Evolutionary conservation across 805 yeast genomes (phyloP).

Genomic region (Tetrapisispora iriomotensis): DNA sequence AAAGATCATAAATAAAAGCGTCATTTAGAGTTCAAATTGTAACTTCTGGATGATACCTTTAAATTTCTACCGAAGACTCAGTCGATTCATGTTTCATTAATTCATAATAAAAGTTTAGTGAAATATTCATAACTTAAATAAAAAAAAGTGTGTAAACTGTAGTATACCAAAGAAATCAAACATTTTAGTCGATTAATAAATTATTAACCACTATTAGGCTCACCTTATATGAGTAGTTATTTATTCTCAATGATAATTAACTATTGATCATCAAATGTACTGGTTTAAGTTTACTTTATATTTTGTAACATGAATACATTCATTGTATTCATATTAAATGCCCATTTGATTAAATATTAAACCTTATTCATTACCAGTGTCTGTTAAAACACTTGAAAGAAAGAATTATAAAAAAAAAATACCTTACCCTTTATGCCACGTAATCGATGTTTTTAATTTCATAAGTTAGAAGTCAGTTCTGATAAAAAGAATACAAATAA

Average conservation of each 20-base stretch:
- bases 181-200: conserved; percentile 23
- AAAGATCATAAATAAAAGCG: too few relatives aligned
- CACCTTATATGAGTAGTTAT: conserved; percentile 25
- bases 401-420: conserved; percentile 4
- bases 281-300: conserved; percentile 1
- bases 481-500: background rate
- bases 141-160: conserved; percentile 1
- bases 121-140: background rate
- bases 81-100: too few relatives aligned
- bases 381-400: conserved; percentile 3
- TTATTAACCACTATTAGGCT: conserved; percentile 24
- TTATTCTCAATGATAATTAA: background rate
- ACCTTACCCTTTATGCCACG: conserved; percentile 6
- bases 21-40: too few relatives aligned
- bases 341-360: conserved; percentile 7
- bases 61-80: too few relatives aligned
- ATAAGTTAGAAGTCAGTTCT: too few relatives aligned
- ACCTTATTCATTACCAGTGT: conserved; percentile 6
- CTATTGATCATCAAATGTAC: conserved; percentile 26
- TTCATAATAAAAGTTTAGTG: too few relatives aligned
- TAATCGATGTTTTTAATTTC: conserved; percentile 3
- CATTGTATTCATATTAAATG: background rate
- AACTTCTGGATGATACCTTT: too few relatives aligned
- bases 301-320: background rate
- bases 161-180: conserved; percentile 26